phyloP scores from a whole-genome alignment of 805 yeast genomes.

The Nakazawaea laoshanensis region DNA sequence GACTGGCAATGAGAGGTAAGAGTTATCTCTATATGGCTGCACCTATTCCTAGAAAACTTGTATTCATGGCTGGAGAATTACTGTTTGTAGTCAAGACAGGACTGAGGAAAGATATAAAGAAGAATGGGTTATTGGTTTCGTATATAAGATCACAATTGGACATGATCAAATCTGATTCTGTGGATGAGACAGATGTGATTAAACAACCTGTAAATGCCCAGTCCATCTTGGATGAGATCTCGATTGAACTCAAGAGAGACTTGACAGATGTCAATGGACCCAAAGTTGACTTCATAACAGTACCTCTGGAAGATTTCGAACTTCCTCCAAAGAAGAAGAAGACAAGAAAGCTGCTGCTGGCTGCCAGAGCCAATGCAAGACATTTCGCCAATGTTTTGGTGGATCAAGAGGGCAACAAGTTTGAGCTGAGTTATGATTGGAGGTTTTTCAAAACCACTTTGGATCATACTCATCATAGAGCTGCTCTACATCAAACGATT shows the following conservation, averaged over 20 bases:
- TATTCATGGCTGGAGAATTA: constrained; percentile 32
- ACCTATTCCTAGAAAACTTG: constrained; percentile 32
- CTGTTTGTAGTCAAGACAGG: constrained; percentile 28
- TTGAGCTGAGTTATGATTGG: constrained; percentile 50
- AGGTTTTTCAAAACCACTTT: constrained; percentile 46
- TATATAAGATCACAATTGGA: constrained; percentile 23
- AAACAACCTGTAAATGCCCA: constrained; percentile 21
- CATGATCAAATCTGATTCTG: background rate
- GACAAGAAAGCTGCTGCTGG: constrained; percentile 21
- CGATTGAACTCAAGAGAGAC: constrained; percentile 19
- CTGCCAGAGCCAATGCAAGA: constrained; percentile 19
- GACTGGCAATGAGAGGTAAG: constrained; percentile 29
- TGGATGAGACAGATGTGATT: constrained; percentile 19
- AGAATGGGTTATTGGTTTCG: constrained; percentile 23
- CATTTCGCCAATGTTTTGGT: constrained; percentile 25
- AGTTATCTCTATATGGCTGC: constrained; percentile 35
- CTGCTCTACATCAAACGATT: constrained; percentile 36
- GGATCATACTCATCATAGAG: constrained; percentile 27
- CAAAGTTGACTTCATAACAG: constrained; percentile 12
- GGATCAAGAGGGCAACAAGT: constrained; percentile 21
- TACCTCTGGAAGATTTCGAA: constrained; percentile 18
- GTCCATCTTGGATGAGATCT: constrained; percentile 18
- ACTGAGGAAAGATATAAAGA: constrained; percentile 21
- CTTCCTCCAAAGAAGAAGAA: constrained; percentile 20
- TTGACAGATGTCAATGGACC: constrained; percentile 19